Base-by-base conservation (phyloP, 2,329 filamentous ascomycete species). In the Neospermospora avenae region DNA sequence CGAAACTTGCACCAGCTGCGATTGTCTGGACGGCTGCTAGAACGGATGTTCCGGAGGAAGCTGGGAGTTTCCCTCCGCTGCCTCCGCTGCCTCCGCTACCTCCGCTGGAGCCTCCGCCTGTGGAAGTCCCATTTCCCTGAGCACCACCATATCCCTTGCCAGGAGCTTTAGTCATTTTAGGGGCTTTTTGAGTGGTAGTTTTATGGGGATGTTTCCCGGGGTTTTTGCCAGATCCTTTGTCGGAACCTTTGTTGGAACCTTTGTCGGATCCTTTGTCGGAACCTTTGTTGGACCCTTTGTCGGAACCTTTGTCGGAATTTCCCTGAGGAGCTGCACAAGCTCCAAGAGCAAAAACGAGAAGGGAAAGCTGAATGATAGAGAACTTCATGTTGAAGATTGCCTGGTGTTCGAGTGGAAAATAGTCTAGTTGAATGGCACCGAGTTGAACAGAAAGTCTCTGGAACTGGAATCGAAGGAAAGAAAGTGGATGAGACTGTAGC, bases 1-100 rank as follows among this genome's bases (percentile, higher is more conserved):
- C 79, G 64, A 80, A 80, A 35, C 66, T 71, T 42, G 71, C 72
- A 22, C 75, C 75, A 10, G 77, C 76, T 1, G 76, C 72, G 60
- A 81, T 75, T 22, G 77, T 77, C 22, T 62, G 55, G 48, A 39
- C 51, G 18, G 56, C 60, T 24, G 16, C 16, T 24, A 62, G 45
- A 34, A 53, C 51, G 1, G 55, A 58, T 8, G 55, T 58, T 16
- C 60, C 60, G 1, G 55, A 46, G 4, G 60, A 58, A 4, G 31
- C 51, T 14, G 60, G 60, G 14, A 62, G 10, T 20, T 34, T 44
- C 3, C 59, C 59, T 14, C 45, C 51, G 7, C 41, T 51, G 34
- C 55, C 44, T 3, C 16, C 51, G 13, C 25, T 39, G 35, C 39
- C 54, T 6, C 34, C 24, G 24, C n/a, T 10, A 41, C 39, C 25